Base-by-base conservation (phyloP, 208 protist genomes). In the Trypanosoma melophagium region DNA sequence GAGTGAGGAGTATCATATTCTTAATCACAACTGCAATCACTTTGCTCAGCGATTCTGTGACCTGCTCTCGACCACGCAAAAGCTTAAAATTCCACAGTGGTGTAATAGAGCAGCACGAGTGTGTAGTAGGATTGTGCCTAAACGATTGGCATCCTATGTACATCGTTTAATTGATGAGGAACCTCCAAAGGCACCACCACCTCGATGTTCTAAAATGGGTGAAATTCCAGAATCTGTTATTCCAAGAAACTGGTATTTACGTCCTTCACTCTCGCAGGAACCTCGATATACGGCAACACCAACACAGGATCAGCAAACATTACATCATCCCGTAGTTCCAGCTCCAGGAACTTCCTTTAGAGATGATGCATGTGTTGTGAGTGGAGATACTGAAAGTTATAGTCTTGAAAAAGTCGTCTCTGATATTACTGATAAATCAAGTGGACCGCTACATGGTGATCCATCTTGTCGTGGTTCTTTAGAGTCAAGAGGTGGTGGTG, bases 1-100 rank as follows among this genome's bases (percentile, higher is more conserved):
- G 45, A 94, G 87, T 69, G 31, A 63, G 50, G 87, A 94, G 19
- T 97, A 97, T 66, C 88, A 96, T 76, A 87, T 97, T 57, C 77
- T 97, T 21, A 78, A 89, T 69, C 82, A 85, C 79, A 97, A 97
- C 80, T 97, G 92, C 80, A 97, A 97, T 54, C 90, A 97, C 76
- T 97, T 96, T 72, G 81, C 88, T 9, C 79, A 93, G 74, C 59
- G 61, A 22, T 83, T 97, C 57, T 93, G 85, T 73, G 77, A 92
- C 50, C 49, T 89, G 13, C 79, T 97, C 22, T 84, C 77, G n/a
- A 94, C 90, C 3, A 67, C 74, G 13, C 77, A 93, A 71, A 87
- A 87, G 68, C 69, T 94, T 21, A 65, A 56, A 53, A 69, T 95
- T 44, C 92, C 92, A 59, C 14, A 55, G 41, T 97, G 92, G 92